Conservation (phyloP, 257 asterid species). For the Petrea volubilis region DNA sequence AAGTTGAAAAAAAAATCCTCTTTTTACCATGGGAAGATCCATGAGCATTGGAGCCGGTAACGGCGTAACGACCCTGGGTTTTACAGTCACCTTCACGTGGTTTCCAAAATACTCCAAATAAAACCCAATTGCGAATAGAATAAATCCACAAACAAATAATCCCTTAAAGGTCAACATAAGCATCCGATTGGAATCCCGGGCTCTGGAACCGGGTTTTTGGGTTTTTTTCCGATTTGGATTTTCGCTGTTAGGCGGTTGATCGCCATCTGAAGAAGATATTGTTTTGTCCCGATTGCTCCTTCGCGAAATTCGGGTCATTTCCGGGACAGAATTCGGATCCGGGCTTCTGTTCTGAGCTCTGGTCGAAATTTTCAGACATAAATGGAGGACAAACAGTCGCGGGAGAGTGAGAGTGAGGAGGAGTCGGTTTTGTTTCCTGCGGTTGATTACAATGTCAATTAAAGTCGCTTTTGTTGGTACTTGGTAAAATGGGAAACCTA, state of each 20-base stretch:
- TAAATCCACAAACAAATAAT: constrained; percentile 35
- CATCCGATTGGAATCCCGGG: constrained; percentile 41
- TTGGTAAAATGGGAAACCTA: not conserved
- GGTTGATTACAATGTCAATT: not conserved
- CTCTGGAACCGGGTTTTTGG: constrained; percentile 34
- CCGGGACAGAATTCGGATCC: constrained; percentile 14
- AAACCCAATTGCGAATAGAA: constrained; percentile 41
- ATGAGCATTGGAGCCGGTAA: constrained; percentile 87
- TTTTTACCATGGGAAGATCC: constrained; percentile 87
- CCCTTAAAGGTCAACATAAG: constrained; percentile 26
- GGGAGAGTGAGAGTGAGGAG: not conserved
- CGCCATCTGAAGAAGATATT: constrained; percentile 34
- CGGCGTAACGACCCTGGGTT: constrained; percentile 81
- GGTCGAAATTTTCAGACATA: not conserved
- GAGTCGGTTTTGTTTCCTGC: not conserved
- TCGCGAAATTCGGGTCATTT: constrained; percentile 62
- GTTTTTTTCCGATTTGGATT: constrained; percentile 26
- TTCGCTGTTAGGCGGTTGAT: constrained; percentile 20
- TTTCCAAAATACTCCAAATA: constrained; percentile 35
- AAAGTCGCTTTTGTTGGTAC: not conserved
- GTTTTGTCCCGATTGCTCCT: constrained; percentile 44
- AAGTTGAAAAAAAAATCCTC: not conserved
- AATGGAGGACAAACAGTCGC: not conserved
- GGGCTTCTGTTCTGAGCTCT: constrained; percentile 2
- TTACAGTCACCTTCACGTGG: constrained; percentile 40